Evolutionary conservation across 371 early-diverging fungal genomes (phyloP), one percentile per base, ranked within the genome.

Genomic region (Syncephalis fuscata): DNA sequence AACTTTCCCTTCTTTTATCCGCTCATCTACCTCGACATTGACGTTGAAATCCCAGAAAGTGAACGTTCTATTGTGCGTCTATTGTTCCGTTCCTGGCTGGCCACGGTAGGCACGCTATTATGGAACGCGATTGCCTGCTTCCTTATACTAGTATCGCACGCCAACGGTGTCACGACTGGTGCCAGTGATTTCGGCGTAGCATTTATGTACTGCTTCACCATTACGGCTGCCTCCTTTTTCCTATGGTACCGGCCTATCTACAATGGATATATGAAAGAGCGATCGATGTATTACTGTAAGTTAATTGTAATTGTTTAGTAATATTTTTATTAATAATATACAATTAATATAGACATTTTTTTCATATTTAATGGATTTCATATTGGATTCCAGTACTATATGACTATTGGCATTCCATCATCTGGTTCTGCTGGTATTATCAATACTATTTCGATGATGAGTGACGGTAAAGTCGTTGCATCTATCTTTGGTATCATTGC

Each of bases 201-300:
- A 49, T 65, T 88, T 15, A 75, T 80, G 9, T 82, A 85, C 54
- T 68, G 82, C 66, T 78, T 85, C 55, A 78, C 82, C 3, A 82
- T 85, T 55, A 71, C 76, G 3, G 61, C 74, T 3, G 74, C 77
- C 2, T 84, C 85, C 43, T 86, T 90, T 63, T 82, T 82, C 59
- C 53, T 84, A 46, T 87, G 90, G 90, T 90, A 90, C 60, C 71
- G 88, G 15, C 91, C 91, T 17, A 70, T 83, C 36, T 90, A 90
- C 65, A 83, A 82, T 55, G 88, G 85, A 38, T 90, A 78, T 59
- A 80, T 81, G 80, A 86, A 84, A 60, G 86, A 88, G 52, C 75
- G 73, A 56, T 81, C 85, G 16, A 65, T 90, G 52, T 88, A 83
- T 66, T 88, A 78, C 62, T 84, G 81, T 76, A 73, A 62, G 73